Conservation (phyloP, 106 monocot species). For the Ottelia alismoides region DNA sequence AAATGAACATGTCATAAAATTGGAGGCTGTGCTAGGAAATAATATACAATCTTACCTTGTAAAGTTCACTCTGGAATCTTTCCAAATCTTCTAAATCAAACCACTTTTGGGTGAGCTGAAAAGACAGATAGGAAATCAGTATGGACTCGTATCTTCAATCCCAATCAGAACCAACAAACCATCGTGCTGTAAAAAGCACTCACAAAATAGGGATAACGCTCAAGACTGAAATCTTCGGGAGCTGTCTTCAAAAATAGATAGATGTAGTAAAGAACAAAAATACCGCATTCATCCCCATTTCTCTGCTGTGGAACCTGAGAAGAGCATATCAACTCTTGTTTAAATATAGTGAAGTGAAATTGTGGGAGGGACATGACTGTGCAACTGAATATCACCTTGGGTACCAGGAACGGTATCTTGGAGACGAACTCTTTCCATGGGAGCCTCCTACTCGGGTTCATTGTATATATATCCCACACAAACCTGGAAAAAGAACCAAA, state of each 20-base stretch:
- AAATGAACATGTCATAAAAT: too few relatives aligned
- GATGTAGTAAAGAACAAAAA: constrained; percentile 64
- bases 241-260: constrained; percentile 43
- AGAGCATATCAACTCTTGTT: background rate
- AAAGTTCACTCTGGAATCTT: constrained; percentile 20
- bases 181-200: constrained; percentile 12
- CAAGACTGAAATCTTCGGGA: constrained; percentile 21
- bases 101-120: constrained; percentile 30
- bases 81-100: constrained; percentile 21
- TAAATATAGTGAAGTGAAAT: background rate
- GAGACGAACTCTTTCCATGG: background rate
- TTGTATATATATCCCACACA: constrained; percentile 33
- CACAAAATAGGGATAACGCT: constrained; percentile 34
- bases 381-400: constrained; percentile 27
- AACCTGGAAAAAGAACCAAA: constrained; percentile 18
- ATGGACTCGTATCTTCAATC: too few relatives aligned
- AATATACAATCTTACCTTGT: too few relatives aligned
- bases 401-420: constrained; percentile 44
- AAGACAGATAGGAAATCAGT: background rate
- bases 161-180: too few relatives aligned
- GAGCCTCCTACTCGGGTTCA: background rate
- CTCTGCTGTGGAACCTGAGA: constrained; percentile 72
- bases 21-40: too few relatives aligned
- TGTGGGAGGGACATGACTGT: background rate
- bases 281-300: constrained; percentile 60